These are phyloP conservation scores for Aspergillus cavernicola DNA, from an alignment of 495 filamentous ascomycete species.

Conservation along the genomic window DNA sequence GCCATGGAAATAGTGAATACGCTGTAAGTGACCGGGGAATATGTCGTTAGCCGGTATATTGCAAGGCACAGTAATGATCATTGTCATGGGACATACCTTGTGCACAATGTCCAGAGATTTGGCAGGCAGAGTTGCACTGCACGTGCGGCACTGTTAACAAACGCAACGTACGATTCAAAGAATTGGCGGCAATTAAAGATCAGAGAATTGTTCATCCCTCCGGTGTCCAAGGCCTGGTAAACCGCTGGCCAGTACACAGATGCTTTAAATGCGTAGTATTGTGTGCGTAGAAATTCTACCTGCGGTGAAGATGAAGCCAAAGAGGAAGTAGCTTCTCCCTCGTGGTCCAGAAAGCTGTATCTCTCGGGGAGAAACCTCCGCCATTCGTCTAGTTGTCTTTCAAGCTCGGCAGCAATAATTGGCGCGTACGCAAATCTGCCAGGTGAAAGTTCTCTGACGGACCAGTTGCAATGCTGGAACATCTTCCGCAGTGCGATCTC, in stretches of 20 bases:
- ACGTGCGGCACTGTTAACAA: not conserved
- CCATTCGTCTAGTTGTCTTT: slow-evolving; percentile 8
- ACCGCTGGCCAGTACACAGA: slow-evolving; percentile 9
- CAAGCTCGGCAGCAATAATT: slow-evolving; percentile 1
- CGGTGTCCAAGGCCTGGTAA: not conserved
- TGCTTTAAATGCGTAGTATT: slow-evolving; percentile 8
- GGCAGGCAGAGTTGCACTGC: not conserved
- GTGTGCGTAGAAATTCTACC: slow-evolving; percentile 1
- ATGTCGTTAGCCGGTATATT: no score
- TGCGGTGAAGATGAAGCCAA: no score
- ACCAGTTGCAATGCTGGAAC: slow-evolving; percentile 5
- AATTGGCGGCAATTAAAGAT: not conserved
- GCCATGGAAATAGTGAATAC: not conserved
- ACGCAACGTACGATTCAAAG: not conserved
- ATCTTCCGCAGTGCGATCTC: slow-evolving; percentile 11
- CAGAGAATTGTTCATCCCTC: not conserved
- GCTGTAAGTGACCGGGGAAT: no score
- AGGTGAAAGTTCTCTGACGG: not conserved
- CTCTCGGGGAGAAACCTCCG: not conserved
- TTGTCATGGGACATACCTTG: no score
- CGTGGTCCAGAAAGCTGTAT: no score
- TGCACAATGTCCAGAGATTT: slow-evolving; percentile 1
- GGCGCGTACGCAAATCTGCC: not conserved
- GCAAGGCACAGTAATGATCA: no score
- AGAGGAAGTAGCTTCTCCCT: no score